These are phyloP conservation scores for Pseudevernia furfuracea DNA, from an alignment of 495 filamentous ascomycete genomes.

Conservation along the genomic window DNA sequence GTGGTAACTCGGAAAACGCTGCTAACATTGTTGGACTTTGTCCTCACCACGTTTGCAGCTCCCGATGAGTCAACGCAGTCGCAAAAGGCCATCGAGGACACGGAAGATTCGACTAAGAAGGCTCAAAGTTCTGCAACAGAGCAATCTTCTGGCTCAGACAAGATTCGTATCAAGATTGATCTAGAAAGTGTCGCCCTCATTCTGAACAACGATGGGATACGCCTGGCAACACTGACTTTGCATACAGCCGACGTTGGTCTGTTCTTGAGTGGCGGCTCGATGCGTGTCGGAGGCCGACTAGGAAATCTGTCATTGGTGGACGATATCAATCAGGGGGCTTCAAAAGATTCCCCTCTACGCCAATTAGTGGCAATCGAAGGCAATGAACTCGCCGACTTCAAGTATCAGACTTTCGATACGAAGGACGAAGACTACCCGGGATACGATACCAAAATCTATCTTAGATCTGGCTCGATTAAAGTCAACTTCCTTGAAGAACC, in stretches of 20 bases:
- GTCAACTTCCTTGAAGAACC: conserved; percentile 95
- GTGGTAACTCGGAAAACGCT: conserved; percentile 90
- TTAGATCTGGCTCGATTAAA: conserved; percentile 88
- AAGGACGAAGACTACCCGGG: conserved; percentile 71
- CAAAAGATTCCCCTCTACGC: conserved; percentile 69
- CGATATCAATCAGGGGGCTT: conserved; percentile 87
- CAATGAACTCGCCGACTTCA: conserved; percentile 93
- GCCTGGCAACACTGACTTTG: conserved; percentile 84
- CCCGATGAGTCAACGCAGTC: conserved; percentile 43
- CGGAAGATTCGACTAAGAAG: conserved; percentile 31
- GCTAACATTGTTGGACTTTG: conserved; percentile 89
- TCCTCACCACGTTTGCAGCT: conserved; percentile 87
- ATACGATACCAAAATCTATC: conserved; percentile 85
- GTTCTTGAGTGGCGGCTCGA: conserved; percentile 72
- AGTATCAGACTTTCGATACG: conserved; percentile 89
- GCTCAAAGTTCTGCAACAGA: conserved; percentile 29
- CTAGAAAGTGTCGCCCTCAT: conserved; percentile 89
- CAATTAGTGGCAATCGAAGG: conserved; percentile 90
- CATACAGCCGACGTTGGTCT: conserved; percentile 86
- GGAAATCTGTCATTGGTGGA: conserved; percentile 84
- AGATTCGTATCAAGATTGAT: conserved; percentile 80
- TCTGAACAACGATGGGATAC: conserved; percentile 96
- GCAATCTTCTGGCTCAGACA: conserved; percentile 36
- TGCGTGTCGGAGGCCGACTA: conserved; percentile 78
- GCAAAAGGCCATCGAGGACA: conserved; percentile 43